Evolutionary conservation across 1,139 yeast species (phyloP).

Genomic region (Blastobotrys elegans): DNA sequence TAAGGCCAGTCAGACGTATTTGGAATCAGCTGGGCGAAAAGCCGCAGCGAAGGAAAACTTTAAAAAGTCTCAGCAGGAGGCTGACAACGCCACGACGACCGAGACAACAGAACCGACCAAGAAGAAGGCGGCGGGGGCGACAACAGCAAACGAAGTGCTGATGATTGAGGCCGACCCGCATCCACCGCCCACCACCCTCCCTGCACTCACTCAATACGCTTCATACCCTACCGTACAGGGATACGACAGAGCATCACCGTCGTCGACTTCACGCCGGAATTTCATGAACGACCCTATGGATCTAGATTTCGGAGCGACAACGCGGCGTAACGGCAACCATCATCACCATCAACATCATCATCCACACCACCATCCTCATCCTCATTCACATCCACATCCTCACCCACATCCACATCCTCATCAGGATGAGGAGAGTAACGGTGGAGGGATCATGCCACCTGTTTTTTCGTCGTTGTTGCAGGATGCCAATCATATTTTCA

Average conservation of each 20-base stretch:
- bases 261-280: neutral
- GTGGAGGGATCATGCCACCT: neutral
- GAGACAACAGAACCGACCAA: neutral
- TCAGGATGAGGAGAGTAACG: neutral
- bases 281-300: neutral
- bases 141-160: neutral
- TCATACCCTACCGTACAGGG: slow-evolving; percentile 6
- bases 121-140: neutral
- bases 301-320: neutral
- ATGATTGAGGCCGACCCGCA: neutral
- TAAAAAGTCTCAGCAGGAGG: neutral
- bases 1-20: slow-evolving; percentile 32
- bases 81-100: neutral
- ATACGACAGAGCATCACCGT: neutral
- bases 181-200: neutral
- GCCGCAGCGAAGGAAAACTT: slow-evolving; percentile 11
- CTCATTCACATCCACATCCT: no score
- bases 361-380: no score
- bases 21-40: slow-evolving; percentile 14
- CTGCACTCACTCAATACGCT: slow-evolving; percentile 1
- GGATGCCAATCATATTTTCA: neutral
- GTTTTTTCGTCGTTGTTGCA: neutral
- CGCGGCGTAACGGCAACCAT: no score
- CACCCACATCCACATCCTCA: neutral
- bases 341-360: no score